Evolutionary conservation across 257 asterid species (phyloP).

Genomic region (Solanum ahanhuiri): DNA sequence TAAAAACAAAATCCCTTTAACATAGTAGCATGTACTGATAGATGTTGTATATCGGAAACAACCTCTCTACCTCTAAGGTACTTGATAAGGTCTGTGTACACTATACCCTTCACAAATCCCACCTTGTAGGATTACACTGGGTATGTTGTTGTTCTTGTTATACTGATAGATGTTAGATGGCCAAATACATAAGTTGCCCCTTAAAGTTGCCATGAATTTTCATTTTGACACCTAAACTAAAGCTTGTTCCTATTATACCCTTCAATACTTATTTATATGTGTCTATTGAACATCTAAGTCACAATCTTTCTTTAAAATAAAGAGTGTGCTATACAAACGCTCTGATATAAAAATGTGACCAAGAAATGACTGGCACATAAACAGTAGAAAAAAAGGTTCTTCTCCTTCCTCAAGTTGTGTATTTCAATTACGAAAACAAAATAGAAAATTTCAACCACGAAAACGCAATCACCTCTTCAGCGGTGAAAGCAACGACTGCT

Average conservation of each 20-base stretch:
- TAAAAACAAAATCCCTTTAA: not conserved
- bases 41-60: too few relatives aligned
- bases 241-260: not conserved
- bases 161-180: not conserved
- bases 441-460: too few relatives aligned
- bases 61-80: not conserved
- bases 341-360: not conserved
- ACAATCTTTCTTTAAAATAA: not conserved
- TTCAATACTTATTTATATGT: not conserved
- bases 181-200: not conserved
- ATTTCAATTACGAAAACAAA: not conserved
- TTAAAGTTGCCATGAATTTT: not conserved
- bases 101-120: too few relatives aligned
- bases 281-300: not conserved
- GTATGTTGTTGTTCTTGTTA: not conserved
- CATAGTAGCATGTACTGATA: not conserved
- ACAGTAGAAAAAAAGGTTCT: not conserved
- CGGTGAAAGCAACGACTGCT: not conserved
- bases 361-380: not conserved
- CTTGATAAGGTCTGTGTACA: not conserved
- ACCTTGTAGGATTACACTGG: not conserved
- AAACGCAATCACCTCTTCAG: not conserved
- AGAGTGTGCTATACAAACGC: not conserved
- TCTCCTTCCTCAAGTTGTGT: not conserved
- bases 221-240: not conserved